Conservation (phyloP, 2,329 filamentous ascomycete species). For the Chrysosporium keratinophilum region DNA sequence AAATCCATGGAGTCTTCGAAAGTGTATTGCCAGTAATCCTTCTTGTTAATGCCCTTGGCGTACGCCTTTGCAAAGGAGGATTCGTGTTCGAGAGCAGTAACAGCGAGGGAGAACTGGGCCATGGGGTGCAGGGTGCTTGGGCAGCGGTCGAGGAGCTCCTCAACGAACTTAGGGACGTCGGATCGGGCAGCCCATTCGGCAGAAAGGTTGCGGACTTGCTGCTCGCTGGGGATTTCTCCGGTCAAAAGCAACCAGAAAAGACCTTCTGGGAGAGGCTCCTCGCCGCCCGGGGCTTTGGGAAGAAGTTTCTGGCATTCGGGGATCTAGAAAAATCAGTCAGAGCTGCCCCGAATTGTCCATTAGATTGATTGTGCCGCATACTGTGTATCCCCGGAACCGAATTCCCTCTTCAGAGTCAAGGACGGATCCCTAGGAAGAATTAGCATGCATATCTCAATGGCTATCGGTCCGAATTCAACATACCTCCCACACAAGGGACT, state of each 20-base stretch:
- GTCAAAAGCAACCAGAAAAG: slow-evolving; percentile 99
- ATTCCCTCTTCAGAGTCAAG: slow-evolving; percentile 98
- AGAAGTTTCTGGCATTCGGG: slow-evolving; percentile 97
- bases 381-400: slow-evolving; percentile 95
- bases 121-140: slow-evolving; percentile 98
- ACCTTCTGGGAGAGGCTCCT: slow-evolving; percentile 95
- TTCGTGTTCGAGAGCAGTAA: slow-evolving; percentile 96
- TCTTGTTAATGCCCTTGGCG: slow-evolving; percentile 98
- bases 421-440: slow-evolving; percentile 58
- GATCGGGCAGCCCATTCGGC: slow-evolving; percentile 98
- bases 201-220: slow-evolving; percentile 96
- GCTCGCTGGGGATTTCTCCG: slow-evolving; percentile 91
- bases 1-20: slow-evolving; percentile 99
- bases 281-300: slow-evolving; percentile 90
- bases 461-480: slow-evolving; percentile 9
- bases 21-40: slow-evolving; percentile 98
- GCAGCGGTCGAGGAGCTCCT: slow-evolving; percentile 99
- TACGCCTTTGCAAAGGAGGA: slow-evolving; percentile 98
- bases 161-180: slow-evolving; percentile 93
- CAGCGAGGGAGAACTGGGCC: slow-evolving; percentile 97
- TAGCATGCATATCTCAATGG: neutral
- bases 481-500: slow-evolving; percentile 94
- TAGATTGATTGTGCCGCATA: slow-evolving; percentile 28
- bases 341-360: slow-evolving; percentile 12
- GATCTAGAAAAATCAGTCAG: slow-evolving; percentile 46